Conservation (phyloP, 163 green algal genomes). For the Smithsoniella earleae region DNA sequence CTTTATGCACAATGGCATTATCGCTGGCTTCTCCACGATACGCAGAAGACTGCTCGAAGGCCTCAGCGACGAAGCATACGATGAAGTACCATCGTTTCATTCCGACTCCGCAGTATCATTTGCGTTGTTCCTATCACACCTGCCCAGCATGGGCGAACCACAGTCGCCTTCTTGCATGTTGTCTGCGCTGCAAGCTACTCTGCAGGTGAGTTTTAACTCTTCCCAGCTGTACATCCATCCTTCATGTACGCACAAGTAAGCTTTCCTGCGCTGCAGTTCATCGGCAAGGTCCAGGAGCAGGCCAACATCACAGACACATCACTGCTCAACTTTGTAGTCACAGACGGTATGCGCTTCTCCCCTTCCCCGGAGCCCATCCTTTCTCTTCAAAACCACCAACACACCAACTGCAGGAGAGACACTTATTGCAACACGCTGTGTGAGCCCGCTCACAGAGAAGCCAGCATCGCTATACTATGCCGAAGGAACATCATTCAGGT, state of each 20-base stretch:
- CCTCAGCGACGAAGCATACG: slow-evolving; percentile 73
- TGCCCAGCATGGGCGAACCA: slow-evolving; percentile 60
- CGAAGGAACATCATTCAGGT: slow-evolving; percentile 49
- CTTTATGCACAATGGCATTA: slow-evolving; percentile 96
- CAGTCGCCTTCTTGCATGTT: slow-evolving; percentile 68
- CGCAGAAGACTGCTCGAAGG: slow-evolving; percentile 53
- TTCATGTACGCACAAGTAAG: not conserved
- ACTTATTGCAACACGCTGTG: slow-evolving; percentile 81
- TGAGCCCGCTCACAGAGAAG: slow-evolving; percentile 43
- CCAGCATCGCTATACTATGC: slow-evolving; percentile 89
- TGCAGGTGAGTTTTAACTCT: not conserved
- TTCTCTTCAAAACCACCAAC: no score
- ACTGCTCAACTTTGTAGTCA: slow-evolving; percentile 93
- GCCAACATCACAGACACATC: slow-evolving; percentile 55
- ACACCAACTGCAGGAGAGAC: slow-evolving; percentile 46
- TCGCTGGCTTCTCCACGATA: slow-evolving; percentile 73
- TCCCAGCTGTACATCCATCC: no score
- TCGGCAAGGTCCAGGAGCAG: slow-evolving; percentile 44
- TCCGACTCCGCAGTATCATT: slow-evolving; percentile 87
- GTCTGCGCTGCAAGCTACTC: slow-evolving; percentile 57
- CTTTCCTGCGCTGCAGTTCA: no score
- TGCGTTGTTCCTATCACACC: slow-evolving; percentile 82
- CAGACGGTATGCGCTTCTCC: no score
- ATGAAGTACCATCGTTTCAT: slow-evolving; percentile 82
- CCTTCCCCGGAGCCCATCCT: no score